Evolutionary conservation across 1,139 yeast species (phyloP).

Genomic region (Wickerhamomyces sp.): DNA sequence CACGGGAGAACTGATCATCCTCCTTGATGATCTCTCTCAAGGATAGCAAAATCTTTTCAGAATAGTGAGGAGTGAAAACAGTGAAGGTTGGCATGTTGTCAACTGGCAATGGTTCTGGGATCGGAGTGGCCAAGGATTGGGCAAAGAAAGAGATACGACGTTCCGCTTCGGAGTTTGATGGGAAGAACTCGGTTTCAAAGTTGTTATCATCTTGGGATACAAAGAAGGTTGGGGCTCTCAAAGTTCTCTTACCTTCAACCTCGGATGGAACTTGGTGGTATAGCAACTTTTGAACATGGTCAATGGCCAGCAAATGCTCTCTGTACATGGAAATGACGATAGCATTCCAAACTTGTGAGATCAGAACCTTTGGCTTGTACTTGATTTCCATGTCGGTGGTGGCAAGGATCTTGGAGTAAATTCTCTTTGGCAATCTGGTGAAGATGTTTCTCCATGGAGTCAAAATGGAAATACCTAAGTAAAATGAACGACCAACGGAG

Average conservation of each 20-base stretch:
- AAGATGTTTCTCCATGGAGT: conserved; percentile 99
- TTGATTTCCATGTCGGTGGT: conserved; percentile 99
- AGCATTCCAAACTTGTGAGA: conserved; percentile 98
- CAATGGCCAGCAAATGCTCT: conserved; percentile 94
- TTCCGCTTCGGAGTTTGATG: conserved; percentile 94
- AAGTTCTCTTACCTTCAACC: conserved; percentile 95
- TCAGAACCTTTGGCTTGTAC: conserved; percentile 96
- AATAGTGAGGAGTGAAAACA: conserved; percentile 95
- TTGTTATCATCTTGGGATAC: conserved; percentile 95
- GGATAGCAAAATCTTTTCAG: conserved; percentile 92
- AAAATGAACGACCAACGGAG: conserved; percentile 96
- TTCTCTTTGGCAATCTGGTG: conserved; percentile 96
- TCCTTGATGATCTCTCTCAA: conserved; percentile 97
- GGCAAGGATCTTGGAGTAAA: conserved; percentile 93
- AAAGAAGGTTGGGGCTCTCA: conserved; percentile 98
- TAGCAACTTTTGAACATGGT: conserved; percentile 93
- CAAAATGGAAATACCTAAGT: conserved; percentile 95
- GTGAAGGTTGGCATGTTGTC: conserved; percentile 99
- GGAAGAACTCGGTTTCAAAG: conserved; percentile 93
- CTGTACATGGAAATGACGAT: conserved; percentile 97
- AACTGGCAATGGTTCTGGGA: conserved; percentile 96
- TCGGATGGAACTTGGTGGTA: conserved; percentile 98
- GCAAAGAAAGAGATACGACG: conserved; percentile 99
- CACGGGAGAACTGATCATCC: conserved; percentile 97
- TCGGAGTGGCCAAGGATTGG: conserved; percentile 96